Conservation (phyloP, 345 rosid genomes). For the Camelina sativa region DNA sequence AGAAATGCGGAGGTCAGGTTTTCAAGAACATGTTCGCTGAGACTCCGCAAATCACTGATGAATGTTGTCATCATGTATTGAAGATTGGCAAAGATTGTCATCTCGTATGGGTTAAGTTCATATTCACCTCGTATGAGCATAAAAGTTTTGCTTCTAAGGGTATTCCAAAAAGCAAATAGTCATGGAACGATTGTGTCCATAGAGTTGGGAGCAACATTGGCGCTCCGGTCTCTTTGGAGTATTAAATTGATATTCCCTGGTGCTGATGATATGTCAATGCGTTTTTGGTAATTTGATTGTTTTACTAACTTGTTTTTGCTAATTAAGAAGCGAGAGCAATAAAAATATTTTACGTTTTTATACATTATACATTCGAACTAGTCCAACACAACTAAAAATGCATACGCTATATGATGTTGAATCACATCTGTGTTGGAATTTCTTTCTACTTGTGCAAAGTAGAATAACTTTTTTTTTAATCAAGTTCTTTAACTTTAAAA, state of each 20-base stretch:
- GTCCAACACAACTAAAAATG: neutral
- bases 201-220: constrained; percentile 18
- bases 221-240: constrained; percentile 9
- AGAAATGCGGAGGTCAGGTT: neutral
- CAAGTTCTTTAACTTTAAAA: too few relatives aligned
- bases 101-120: neutral
- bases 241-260: neutral
- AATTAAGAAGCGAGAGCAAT: constrained; percentile 67
- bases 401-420: neutral
- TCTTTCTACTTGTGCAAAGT: too few relatives aligned
- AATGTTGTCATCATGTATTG: constrained; percentile 30
- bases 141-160: constrained; percentile 10
- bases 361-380: neutral
- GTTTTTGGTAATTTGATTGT: neutral
- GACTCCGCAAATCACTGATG: neutral
- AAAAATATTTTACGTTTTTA: constrained; percentile 64
- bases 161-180: constrained; percentile 28
- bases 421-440: too few relatives aligned
- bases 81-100: constrained; percentile 31
- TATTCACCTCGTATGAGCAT: constrained; percentile 8
- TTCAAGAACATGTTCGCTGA: constrained; percentile 14
- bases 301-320: neutral
- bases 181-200: constrained; percentile 26
- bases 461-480: too few relatives aligned
- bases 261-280: neutral